phyloP scores from a whole-genome alignment of 257 asterid genomes.

The Cinchona pubescens region DNA sequence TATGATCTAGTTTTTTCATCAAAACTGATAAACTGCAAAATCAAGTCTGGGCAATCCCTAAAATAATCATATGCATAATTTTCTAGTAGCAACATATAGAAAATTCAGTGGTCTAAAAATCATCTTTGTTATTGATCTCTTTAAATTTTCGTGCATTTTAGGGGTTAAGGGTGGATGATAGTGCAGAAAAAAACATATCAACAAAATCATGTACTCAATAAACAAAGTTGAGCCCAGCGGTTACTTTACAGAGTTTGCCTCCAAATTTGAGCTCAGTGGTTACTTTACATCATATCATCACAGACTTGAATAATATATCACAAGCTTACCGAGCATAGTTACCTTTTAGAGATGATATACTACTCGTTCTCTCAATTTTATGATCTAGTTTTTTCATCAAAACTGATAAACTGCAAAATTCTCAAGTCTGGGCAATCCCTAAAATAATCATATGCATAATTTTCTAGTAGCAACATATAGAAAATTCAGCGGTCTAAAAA shows the following conservation, averaged over 20 bases:
- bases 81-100: background rate
- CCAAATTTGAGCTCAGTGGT: background rate
- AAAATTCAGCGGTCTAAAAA: background rate
- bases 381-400: background rate
- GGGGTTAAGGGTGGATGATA: background rate
- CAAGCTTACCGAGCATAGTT: conserved; percentile 5
- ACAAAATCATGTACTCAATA: background rate
- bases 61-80: background rate
- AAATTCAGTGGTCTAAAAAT: background rate
- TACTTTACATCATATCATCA: background rate
- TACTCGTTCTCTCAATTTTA: background rate
- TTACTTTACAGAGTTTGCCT: no score
- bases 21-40: background rate
- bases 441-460: background rate
- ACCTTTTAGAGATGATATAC: conserved; percentile 77
- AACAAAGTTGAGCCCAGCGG: no score
- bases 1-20: background rate
- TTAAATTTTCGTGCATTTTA: background rate
- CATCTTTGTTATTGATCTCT: background rate
- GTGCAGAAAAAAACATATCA: background rate
- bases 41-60: no score
- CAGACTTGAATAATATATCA: conserved; percentile 10
- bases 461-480: background rate
- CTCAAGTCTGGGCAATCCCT: no score
- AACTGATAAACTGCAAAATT: background rate